These are phyloP conservation scores for Collybia nuda DNA, from an alignment of 768 basidiomycete genomes.

Conservation along the genomic window DNA sequence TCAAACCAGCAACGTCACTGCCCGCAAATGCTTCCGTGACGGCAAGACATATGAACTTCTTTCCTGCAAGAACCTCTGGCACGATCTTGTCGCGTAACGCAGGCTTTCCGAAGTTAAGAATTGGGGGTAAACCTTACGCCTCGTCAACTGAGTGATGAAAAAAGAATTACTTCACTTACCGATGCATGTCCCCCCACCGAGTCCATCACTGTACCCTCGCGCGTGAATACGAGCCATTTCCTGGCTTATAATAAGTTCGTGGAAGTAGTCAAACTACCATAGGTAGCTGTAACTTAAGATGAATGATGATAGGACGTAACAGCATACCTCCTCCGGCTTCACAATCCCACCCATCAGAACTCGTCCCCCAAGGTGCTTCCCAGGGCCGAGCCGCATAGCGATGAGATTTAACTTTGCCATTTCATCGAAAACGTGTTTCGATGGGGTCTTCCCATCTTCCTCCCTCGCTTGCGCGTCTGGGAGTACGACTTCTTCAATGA, in stretches of 20 bases:
- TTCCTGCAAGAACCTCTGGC: constrained; percentile 55
- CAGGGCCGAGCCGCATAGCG: constrained; percentile 86
- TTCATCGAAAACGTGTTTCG: constrained; percentile 65
- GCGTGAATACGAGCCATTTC: constrained; percentile 71
- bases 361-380: constrained; percentile 80
- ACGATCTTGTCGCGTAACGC: constrained; percentile 62
- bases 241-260: constrained; percentile 72
- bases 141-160: constrained; percentile 1
- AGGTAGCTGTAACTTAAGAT: neutral
- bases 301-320: neutral
- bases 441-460: constrained; percentile 78
- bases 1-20: constrained; percentile 70
- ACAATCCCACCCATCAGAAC: constrained; percentile 72
- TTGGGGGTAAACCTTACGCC: constrained; percentile 60
- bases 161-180: constrained; percentile 15
- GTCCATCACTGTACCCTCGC: constrained; percentile 77
- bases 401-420: constrained; percentile 47
- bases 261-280: constrained; percentile 74
- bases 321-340: constrained; percentile 66
- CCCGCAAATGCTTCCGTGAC: constrained; percentile 88
- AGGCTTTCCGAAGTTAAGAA: constrained; percentile 76
- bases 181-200: constrained; percentile 47
- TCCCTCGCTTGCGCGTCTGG: constrained; percentile 63
- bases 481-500: constrained; percentile 68
- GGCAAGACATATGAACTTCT: constrained; percentile 75